These are phyloP conservation scores for Massarina eburnea DNA, from an alignment of 2,329 filamentous ascomycete genomes.

Conservation along the genomic window DNA sequence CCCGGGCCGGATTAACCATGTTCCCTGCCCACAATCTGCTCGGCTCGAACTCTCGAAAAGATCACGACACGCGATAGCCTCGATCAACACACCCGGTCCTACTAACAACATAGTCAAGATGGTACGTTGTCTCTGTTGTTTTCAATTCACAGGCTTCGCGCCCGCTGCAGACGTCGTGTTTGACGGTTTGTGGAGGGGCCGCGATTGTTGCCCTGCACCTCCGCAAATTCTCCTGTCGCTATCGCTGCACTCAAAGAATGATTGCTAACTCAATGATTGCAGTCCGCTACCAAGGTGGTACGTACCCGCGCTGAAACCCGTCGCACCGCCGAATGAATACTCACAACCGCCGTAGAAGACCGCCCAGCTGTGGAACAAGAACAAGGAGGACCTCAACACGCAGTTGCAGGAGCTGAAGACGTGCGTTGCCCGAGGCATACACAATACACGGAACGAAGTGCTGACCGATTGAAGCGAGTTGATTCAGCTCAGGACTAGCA, in stretches of 20 bases:
- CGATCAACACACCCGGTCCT: slow-evolving; percentile 35
- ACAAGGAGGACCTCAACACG: slow-evolving; percentile 96
- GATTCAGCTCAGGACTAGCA: slow-evolving; percentile 94
- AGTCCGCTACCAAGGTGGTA: slow-evolving; percentile 68
- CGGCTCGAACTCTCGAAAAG: slow-evolving; percentile 24
- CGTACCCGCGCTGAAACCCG: slow-evolving; percentile 21
- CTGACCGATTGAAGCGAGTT: slow-evolving; percentile 64
- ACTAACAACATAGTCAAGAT: slow-evolving; percentile 43
- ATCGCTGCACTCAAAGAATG: slow-evolving; percentile 18
- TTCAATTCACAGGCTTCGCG: slow-evolving; percentile 8
- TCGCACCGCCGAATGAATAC: slow-evolving; percentile 35
- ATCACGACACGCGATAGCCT: slow-evolving; percentile 43
- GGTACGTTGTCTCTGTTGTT: slow-evolving; percentile 33
- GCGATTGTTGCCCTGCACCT: neutral
- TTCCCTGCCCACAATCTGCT: slow-evolving; percentile 10
- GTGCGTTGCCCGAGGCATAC: slow-evolving; percentile 25
- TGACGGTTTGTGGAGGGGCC: slow-evolving; percentile 4
- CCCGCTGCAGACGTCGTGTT: slow-evolving; percentile 11
- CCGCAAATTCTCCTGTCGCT: slow-evolving; percentile 17
- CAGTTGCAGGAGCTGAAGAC: slow-evolving; percentile 48
- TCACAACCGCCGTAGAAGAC: slow-evolving; percentile 64
- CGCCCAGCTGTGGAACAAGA: slow-evolving; percentile 96
- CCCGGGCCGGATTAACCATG: neutral
- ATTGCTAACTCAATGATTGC: slow-evolving; percentile 36
- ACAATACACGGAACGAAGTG: slow-evolving; percentile 16